phyloP scores from a whole-genome alignment of 176 grass and related monocot genomes.

The bread wheat (Triticum aestivum) region IWGSC_CS_RefSeq_v2.1 NC_057814.1:55275157-55275656 shows the following conservation, averaged over 20 bases:
- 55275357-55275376: slow-evolving; percentile 62
- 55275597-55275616: no score
- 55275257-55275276: neutral
- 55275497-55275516: slow-evolving; percentile 57
- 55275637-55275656: neutral
- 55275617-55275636: no score
- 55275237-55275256: neutral
- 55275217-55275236: neutral
- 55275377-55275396: slow-evolving; percentile 54
- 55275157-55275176: neutral
- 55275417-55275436: no score
- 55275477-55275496: slow-evolving; percentile 22
- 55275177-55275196: neutral
- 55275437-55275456: no score
- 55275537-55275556: slow-evolving; percentile 62
- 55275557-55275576: slow-evolving; percentile 5
- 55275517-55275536: slow-evolving; percentile 54
- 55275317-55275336: slow-evolving; percentile 39
- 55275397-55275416: no score
- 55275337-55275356: slow-evolving; percentile 59
- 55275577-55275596: no score
- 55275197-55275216: no score
- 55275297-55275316: neutral
- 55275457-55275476: no score
- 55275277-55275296: neutral